Percentiles rank a stretch among this genome's conserved stretches.
Conservation (phyloP, 176 grass and related monocot species). For the Oryza nivara region DNA sequence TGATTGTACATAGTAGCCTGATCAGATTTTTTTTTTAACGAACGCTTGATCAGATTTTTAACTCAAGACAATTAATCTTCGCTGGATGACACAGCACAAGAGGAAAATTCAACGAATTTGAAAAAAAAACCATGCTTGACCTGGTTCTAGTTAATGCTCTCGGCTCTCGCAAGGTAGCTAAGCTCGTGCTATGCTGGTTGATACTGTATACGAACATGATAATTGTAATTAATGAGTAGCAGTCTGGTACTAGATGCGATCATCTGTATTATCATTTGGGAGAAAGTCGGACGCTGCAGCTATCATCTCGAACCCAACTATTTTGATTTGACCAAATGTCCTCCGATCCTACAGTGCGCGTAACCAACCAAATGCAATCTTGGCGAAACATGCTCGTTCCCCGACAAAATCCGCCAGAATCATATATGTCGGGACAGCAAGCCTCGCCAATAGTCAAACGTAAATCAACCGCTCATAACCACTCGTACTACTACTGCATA, state of each 20-base stretch:
- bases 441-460: background rate
- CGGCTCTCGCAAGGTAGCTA: background rate
- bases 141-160: too few species aligned
- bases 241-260: background rate
- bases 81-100: background rate
- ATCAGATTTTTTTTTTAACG: background rate
- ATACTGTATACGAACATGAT: background rate
- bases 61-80: background rate
- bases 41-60: background rate
- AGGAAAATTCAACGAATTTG: background rate
- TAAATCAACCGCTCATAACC: background rate
- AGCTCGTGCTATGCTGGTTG: background rate
- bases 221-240: background rate
- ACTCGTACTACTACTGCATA: too few species aligned
- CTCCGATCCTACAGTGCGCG: background rate
- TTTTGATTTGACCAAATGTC: conserved; percentile 23
- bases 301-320: background rate
- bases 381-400: conserved; percentile 30
- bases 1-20: background rate
- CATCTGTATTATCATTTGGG: conserved; percentile 9
- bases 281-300: conserved; percentile 2
- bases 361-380: conserved; percentile 32
- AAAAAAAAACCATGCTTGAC: background rate
- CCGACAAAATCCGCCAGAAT: conserved; percentile 43
- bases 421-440: background rate